A percentile compares a stretch with the other conserved stretches of the same genome.
Evolutionary conservation across 1,139 yeast genomes (phyloP).

Genomic region (Pichia inconspicua): DNA sequence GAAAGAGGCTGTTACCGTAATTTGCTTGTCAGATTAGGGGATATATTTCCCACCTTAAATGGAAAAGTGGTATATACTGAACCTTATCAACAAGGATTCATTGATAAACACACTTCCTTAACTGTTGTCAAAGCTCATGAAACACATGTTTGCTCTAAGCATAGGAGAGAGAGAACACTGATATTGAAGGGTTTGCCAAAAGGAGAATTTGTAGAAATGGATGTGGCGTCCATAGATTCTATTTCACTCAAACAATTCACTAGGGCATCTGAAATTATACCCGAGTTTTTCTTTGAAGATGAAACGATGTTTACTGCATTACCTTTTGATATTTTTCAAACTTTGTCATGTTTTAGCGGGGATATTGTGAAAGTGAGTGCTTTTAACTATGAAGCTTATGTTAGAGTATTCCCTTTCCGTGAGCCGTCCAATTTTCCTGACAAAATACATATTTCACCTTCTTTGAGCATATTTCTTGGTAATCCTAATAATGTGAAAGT

Average conservation of each 20-base stretch:
- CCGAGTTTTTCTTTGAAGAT: constrained; percentile 22
- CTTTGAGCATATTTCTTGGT: constrained; percentile 47
- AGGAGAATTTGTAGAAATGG: constrained; percentile 1
- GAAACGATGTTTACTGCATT: constrained; percentile 45
- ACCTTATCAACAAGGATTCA: constrained; percentile 65
- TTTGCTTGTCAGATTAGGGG: constrained; percentile 30
- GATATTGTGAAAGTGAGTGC: constrained; percentile 40
- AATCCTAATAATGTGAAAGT: constrained; percentile 27
- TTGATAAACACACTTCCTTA: constrained; percentile 38
- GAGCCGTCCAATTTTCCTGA: constrained; percentile 49
- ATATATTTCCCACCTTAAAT: constrained; percentile 29
- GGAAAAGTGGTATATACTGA: constrained; percentile 57
- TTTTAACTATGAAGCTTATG: constrained; percentile 16
- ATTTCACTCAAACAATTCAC: constrained; percentile 13
- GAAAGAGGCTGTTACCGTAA: constrained; percentile 33
- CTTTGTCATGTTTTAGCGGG: constrained; percentile 60
- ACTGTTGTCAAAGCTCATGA: constrained; percentile 40
- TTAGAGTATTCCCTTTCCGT: constrained; percentile 50
- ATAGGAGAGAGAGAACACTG: background rate
- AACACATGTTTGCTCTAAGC: background rate
- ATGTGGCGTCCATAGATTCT: constrained; percentile 1
- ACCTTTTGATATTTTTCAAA: constrained; percentile 44
- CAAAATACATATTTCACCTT: constrained; percentile 53
- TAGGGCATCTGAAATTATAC: constrained; percentile 6
- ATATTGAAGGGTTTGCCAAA: background rate